Conservation (phyloP, 305 asterid genomes). For the Rubia peregrina region DNA sequence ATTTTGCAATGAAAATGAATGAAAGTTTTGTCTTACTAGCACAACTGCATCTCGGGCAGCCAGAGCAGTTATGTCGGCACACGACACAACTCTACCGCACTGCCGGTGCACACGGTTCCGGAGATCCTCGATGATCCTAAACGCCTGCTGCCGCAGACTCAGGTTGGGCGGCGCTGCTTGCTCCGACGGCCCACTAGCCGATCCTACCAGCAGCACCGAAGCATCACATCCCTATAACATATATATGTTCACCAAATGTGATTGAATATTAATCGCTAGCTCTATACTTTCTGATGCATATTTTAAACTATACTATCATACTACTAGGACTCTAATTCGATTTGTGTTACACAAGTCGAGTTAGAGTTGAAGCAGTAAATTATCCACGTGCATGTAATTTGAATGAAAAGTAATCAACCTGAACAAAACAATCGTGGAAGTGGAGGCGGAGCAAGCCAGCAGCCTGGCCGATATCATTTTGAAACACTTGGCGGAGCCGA, state of each 20-base stretch:
- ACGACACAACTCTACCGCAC: slow-evolving; percentile 30
- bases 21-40: slow-evolving; percentile 13
- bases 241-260: too few relatives aligned
- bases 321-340: background rate
- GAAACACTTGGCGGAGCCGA: slow-evolving; percentile 18
- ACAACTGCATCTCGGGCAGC: slow-evolving; percentile 31
- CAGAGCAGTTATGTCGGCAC: slow-evolving; percentile 17
- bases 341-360: background rate
- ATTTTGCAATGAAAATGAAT: background rate
- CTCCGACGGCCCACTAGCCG: slow-evolving; percentile 33
- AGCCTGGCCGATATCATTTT: slow-evolving; percentile 22
- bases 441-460: slow-evolving; percentile 36
- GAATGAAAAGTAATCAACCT: background rate
- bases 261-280: too few relatives aligned
- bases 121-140: slow-evolving; percentile 25
- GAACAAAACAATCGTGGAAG: slow-evolving; percentile 35
- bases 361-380: background rate
- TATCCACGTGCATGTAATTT: background rate
- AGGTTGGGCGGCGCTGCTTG: slow-evolving; percentile 31
- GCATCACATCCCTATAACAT: slow-evolving; percentile 19
- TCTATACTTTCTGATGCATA: too few relatives aligned
- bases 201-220: slow-evolving; percentile 22
- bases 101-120: slow-evolving; percentile 13
- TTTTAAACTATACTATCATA: background rate
- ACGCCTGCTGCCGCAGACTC: slow-evolving; percentile 21